Evolutionary conservation across 805 yeast genomes (phyloP).

Genomic region (Suhomyces sp.): DNA sequence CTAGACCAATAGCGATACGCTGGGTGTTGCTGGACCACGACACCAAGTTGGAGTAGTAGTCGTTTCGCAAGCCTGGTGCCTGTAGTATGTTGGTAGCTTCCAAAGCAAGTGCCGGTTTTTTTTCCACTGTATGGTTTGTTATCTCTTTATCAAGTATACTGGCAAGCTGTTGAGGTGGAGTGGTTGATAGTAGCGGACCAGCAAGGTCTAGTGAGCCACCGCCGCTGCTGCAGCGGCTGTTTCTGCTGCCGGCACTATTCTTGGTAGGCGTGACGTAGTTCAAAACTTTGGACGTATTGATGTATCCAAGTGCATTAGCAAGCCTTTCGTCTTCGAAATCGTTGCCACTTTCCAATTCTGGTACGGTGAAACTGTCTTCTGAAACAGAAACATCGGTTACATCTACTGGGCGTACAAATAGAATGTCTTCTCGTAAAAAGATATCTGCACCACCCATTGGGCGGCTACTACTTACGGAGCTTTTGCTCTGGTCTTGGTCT

Average conservation of each 20-base stretch:
- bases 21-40: slow-evolving; percentile 61
- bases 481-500: not conserved
- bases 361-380: not conserved
- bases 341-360: not conserved
- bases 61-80: slow-evolving; percentile 72
- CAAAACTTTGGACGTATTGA: slow-evolving; percentile 40
- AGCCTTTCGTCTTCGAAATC: not conserved
- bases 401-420: slow-evolving; percentile 18
- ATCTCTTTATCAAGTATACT: slow-evolving; percentile 7
- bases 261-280: slow-evolving; percentile 19
- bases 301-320: slow-evolving; percentile 51
- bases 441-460: not conserved
- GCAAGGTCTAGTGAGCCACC: slow-evolving; percentile 13
- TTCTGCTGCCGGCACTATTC: slow-evolving; percentile 9
- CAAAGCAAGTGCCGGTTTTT: slow-evolving; percentile 5
- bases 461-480: not conserved
- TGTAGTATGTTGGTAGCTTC: slow-evolving; percentile 17
- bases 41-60: slow-evolving; percentile 71
- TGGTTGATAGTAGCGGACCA: slow-evolving; percentile 14
- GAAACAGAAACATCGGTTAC: not conserved
- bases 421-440: slow-evolving; percentile 17
- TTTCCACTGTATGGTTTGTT: not conserved
- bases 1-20: slow-evolving; percentile 65
- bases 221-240: slow-evolving; percentile 1
- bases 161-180: slow-evolving; percentile 10